phyloP scores from a whole-genome alignment of 768 basidiomycete genomes.

The Pleurotus sapidus region DNA sequence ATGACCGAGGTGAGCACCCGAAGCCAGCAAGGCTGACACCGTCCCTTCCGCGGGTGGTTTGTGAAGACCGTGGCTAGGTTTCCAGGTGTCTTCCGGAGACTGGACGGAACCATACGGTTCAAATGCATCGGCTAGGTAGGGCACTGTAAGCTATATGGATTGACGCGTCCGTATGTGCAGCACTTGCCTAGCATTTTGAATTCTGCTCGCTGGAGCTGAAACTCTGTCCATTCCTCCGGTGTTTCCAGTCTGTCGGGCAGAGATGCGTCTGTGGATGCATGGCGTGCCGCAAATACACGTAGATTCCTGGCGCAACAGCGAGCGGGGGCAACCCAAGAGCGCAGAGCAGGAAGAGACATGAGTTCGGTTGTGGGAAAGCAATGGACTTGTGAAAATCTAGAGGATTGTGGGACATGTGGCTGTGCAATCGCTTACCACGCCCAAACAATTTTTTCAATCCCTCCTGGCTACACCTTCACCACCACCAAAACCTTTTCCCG shows the following conservation, averaged over 20 bases:
- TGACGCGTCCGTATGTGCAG: conserved; percentile 7
- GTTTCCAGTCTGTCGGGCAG: conserved; percentile 34
- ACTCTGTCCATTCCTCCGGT: conserved; percentile 60
- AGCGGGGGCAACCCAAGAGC: conserved; percentile 34
- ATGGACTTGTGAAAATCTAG: conserved; percentile 30
- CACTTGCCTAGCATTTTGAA: conserved; percentile 51
- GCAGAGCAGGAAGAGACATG: conserved; percentile 19
- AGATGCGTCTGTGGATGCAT: conserved; percentile 23
- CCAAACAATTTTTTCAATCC: conserved; percentile 46
- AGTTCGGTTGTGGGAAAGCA: conserved; percentile 14
- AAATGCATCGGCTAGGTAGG: conserved; percentile 54
- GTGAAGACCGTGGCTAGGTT: conserved; percentile 68
- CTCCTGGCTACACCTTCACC: conserved; percentile 23
- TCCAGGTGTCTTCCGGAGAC: conserved; percentile 62
- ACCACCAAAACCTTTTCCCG: conserved; percentile 29
- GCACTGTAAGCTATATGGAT: conserved; percentile 14
- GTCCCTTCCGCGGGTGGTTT: conserved; percentile 62
- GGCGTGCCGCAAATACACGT: conserved; percentile 9
- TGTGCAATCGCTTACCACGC: conserved; percentile 56
- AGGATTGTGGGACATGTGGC: conserved; percentile 31
- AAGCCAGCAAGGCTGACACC: conserved; percentile 85
- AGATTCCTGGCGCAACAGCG: conserved; percentile 24
- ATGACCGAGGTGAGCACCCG: conserved; percentile 95
- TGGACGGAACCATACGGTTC: conserved; percentile 77
- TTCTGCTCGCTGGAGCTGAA: conserved; percentile 59